These are phyloP conservation scores for Gracilaria gracilis DNA, from an alignment of 23 red algal genomes.

Conservation along the genomic window DNA sequence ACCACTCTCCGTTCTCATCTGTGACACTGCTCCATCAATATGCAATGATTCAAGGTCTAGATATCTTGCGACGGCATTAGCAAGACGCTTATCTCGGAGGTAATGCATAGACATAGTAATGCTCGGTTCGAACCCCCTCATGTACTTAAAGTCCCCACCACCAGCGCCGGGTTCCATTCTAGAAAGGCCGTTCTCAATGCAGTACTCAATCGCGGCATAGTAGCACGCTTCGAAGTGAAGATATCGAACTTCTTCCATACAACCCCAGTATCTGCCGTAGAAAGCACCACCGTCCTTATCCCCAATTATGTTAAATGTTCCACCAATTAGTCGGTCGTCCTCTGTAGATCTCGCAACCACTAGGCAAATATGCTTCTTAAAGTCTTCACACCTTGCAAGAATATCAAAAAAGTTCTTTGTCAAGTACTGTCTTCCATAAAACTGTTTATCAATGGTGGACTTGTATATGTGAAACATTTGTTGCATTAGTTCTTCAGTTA, in stretches of 20 bases:
- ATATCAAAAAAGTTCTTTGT: conserved; percentile 70
- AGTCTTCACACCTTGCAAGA: conserved; percentile 55
- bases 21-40: conserved; percentile 59
- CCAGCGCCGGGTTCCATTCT: conserved; percentile 93
- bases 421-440: conserved; percentile 86
- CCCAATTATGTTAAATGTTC: conserved; percentile 65
- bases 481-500: conserved; percentile 43
- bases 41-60: conserved; percentile 44
- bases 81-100: conserved; percentile 54
- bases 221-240: conserved; percentile 97
- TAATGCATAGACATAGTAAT: conserved; percentile 84
- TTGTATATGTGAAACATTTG: conserved; percentile 84
- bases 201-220: conserved; percentile 84
- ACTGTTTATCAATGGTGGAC: conserved; percentile 74
- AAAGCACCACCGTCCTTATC: conserved; percentile 63
- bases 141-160: conserved; percentile 89
- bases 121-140: conserved; percentile 82
- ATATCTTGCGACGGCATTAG: conserved; percentile 49
- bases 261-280: conserved; percentile 96
- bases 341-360: conserved; percentile 38
- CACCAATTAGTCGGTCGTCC: conserved; percentile 38
- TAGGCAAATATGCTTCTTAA: conserved; percentile 49
- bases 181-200: conserved; percentile 66
- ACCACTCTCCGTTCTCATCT: conserved; percentile 55
- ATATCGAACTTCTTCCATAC: conserved; percentile 71